Evolutionary conservation across 2,329 filamentous ascomycete genomes (phyloP).

Genomic region (Ploettnerulaceae sp.): DNA sequence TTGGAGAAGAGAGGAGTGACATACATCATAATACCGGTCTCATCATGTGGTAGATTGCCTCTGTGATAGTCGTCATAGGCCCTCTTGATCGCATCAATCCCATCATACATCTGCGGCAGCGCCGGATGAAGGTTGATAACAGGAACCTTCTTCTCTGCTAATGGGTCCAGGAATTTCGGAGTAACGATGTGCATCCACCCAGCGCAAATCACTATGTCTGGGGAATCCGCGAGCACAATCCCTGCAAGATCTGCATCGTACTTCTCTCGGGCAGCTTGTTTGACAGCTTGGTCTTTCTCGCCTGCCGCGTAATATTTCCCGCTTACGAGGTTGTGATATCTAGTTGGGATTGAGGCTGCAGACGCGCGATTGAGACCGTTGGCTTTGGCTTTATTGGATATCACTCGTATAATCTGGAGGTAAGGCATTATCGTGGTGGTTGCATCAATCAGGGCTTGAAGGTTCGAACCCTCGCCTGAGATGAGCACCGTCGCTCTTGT

Average conservation of each 20-base stretch:
- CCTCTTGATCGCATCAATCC: conserved; percentile 70
- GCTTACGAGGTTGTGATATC: conserved; percentile 61
- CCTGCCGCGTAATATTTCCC: conserved; percentile 45
- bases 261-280: conserved; percentile 47
- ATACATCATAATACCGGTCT: conserved; percentile 84
- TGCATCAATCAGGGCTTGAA: conserved; percentile 57
- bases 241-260: conserved; percentile 64
- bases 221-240: conserved; percentile 47
- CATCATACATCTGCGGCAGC: conserved; percentile 67
- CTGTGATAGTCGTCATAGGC: conserved; percentile 68
- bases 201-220: conserved; percentile 60
- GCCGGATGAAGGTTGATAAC: conserved; percentile 69
- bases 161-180: conserved; percentile 54
- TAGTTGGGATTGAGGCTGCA: conserved; percentile 54
- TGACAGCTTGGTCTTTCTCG: conserved; percentile 39
- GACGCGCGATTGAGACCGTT: conserved; percentile 59
- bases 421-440: conserved; percentile 39
- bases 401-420: conserved; percentile 51
- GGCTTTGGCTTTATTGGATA: conserved; percentile 61
- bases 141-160: conserved; percentile 48
- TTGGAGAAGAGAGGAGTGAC: conserved; percentile 34
- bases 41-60: conserved; percentile 58
- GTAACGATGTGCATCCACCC: conserved; percentile 70
- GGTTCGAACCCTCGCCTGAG: conserved; percentile 64
- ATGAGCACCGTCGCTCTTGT: conserved; percentile 53